Conservation (phyloP, 1,139 yeast genomes). For the Saccharomyces hybrid region DNA sequence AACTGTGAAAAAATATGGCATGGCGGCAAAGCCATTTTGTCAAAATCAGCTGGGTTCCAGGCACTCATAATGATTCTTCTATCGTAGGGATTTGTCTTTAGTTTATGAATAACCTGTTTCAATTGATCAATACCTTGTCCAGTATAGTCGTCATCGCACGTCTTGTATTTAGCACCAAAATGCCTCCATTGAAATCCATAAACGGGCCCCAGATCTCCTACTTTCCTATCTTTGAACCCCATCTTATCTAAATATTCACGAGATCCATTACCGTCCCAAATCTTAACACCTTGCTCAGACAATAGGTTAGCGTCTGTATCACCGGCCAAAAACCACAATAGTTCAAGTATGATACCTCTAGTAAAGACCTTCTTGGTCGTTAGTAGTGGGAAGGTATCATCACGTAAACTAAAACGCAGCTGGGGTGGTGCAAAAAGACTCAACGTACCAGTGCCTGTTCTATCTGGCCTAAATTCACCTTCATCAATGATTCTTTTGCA, state of each 20-base stretch:
- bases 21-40: conserved; percentile 94
- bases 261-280: conserved; percentile 99
- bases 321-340: conserved; percentile 88
- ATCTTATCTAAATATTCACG: conserved; percentile 78
- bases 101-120: conserved; percentile 65
- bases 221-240: conserved; percentile 74
- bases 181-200: conserved; percentile 99
- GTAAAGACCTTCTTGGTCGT: conserved; percentile 92
- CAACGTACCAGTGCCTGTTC: conserved; percentile 95
- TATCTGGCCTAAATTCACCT: conserved; percentile 88
- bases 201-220: conserved; percentile 95
- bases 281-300: conserved; percentile 76
- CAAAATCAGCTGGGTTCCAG: conserved; percentile 96
- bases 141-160: conserved; percentile 79
- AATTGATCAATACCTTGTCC: conserved; percentile 91
- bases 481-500: conserved; percentile 67
- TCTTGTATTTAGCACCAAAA: conserved; percentile 85
- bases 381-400: conserved; percentile 73
- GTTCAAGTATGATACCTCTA: conserved; percentile 80
- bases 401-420: conserved; percentile 66
- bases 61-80: conserved; percentile 92
- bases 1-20: conserved; percentile 96
- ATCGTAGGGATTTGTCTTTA: conserved; percentile 86
- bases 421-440: conserved; percentile 95
- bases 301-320: conserved; percentile 79